Conservation (phyloP, 441 rosid genomes). For the Brassica hybrid region DNA sequence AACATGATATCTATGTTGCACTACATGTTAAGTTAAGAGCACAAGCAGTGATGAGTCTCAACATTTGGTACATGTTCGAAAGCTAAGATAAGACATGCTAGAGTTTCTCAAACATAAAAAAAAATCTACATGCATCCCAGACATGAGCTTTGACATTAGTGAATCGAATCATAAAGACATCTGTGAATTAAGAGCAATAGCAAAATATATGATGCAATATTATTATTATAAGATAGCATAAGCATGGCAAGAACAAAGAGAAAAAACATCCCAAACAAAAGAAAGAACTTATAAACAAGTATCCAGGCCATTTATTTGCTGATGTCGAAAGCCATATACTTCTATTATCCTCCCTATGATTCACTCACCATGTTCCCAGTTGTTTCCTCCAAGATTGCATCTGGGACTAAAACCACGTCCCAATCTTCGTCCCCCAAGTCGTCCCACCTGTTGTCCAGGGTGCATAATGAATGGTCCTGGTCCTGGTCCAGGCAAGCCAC, state of each 20-base stretch:
- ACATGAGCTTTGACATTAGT: neutral
- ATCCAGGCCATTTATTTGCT: slow-evolving; percentile 18
- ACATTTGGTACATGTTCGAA: neutral
- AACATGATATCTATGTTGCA: too few relatives aligned
- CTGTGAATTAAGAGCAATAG: neutral
- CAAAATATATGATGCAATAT: too few relatives aligned
- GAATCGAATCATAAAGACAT: neutral
- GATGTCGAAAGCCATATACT: slow-evolving; percentile 13
- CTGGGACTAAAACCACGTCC: slow-evolving; percentile 32
- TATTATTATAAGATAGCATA: neutral
- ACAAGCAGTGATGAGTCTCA: neutral
- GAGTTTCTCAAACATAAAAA: neutral
- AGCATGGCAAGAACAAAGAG: slow-evolving; percentile 6
- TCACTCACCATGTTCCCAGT: slow-evolving; percentile 13
- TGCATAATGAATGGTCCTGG: slow-evolving; percentile 18
- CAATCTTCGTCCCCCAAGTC: slow-evolving; percentile 19
- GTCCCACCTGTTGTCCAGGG: slow-evolving; percentile 22
- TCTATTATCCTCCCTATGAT: slow-evolving; percentile 3
- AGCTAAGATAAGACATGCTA: neutral
- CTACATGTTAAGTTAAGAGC: neutral
- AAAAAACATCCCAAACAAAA: slow-evolving; percentile 1
- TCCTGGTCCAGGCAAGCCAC: slow-evolving; percentile 38
- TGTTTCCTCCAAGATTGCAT: slow-evolving; percentile 47
- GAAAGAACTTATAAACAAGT: neutral
- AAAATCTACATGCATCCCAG: neutral